Evolutionary conservation across 2,329 filamentous ascomycete genomes (phyloP).

Genomic region (Alternaria sp.): DNA sequence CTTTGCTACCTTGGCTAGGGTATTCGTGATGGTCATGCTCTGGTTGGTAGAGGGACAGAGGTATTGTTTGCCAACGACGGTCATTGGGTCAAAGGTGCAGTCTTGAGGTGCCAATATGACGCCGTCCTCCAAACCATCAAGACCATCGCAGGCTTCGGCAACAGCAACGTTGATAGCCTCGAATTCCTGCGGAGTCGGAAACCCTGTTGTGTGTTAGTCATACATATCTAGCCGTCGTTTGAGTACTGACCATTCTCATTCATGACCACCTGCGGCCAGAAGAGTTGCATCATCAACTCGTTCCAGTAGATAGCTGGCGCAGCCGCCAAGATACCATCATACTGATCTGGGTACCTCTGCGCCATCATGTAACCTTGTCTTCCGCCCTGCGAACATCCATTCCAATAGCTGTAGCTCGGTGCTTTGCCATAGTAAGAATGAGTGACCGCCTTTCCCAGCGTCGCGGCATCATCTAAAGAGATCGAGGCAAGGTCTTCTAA

Average conservation of each 20-base stretch:
- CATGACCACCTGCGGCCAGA: constrained; percentile 38
- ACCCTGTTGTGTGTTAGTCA: background rate
- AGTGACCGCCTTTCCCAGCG: constrained; percentile 36
- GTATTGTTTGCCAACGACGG: constrained; percentile 18
- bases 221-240: background rate
- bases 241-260: constrained; percentile 22
- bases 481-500: constrained; percentile 43
- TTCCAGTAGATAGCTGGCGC: constrained; percentile 35
- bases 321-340: constrained; percentile 39
- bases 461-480: constrained; percentile 38
- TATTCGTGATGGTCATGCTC: constrained; percentile 10
- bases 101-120: constrained; percentile 26
- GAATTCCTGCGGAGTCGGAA: constrained; percentile 27
- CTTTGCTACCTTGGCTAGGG: constrained; percentile 17
- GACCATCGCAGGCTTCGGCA: constrained; percentile 30
- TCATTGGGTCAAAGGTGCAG: constrained; percentile 30
- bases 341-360: constrained; percentile 35
- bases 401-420: constrained; percentile 43
- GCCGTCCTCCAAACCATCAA: constrained; percentile 42
- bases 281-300: constrained; percentile 19
- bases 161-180: constrained; percentile 21
- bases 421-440: constrained; percentile 36
- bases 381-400: constrained; percentile 27
- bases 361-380: constrained; percentile 41
- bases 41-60: constrained; percentile 9